Percentiles rank a stretch among this genome's conserved stretches.
Conservation (phyloP, 306 rosid genomes). For the Adenanthera pavonina region DNA sequence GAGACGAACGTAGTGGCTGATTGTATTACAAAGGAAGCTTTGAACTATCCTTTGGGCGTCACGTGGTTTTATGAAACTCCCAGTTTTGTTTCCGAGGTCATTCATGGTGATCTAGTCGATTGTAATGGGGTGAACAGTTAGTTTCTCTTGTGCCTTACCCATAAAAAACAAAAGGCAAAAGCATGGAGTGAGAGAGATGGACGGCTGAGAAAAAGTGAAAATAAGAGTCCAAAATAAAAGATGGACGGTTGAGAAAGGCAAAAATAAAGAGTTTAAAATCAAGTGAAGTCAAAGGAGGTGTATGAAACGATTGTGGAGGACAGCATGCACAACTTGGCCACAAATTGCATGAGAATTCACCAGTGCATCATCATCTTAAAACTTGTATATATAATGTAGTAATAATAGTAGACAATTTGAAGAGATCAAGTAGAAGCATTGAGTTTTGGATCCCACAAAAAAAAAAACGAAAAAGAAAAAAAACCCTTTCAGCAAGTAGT, state of each 20-base stretch:
- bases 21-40: too few relatives aligned
- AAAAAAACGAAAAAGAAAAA: not conserved
- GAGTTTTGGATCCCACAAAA: not conserved
- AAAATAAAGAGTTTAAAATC: not conserved
- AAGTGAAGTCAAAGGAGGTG: constrained; percentile 24
- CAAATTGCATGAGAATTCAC: constrained; percentile 21
- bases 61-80: too few relatives aligned
- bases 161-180: too few relatives aligned
- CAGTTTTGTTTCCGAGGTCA: too few relatives aligned
- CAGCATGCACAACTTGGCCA: constrained; percentile 6
- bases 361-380: constrained; percentile 6
- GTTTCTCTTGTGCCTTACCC: too few relatives aligned
- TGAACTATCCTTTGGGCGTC: too few relatives aligned
- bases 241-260: not conserved
- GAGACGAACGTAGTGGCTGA: too few relatives aligned
- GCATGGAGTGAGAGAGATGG: too few relatives aligned
- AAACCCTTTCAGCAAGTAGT: not conserved
- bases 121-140: too few relatives aligned
- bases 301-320: not conserved
- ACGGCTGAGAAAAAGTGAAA: too few relatives aligned
- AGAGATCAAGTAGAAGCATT: not conserved
- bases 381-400: not conserved
- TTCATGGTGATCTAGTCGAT: too few relatives aligned
- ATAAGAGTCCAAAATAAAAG: too few relatives aligned
- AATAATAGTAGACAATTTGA: not conserved